Evolutionary conservation across 1,139 yeast genomes (phyloP).

Genomic region (Kodamaea alishanica): DNA sequence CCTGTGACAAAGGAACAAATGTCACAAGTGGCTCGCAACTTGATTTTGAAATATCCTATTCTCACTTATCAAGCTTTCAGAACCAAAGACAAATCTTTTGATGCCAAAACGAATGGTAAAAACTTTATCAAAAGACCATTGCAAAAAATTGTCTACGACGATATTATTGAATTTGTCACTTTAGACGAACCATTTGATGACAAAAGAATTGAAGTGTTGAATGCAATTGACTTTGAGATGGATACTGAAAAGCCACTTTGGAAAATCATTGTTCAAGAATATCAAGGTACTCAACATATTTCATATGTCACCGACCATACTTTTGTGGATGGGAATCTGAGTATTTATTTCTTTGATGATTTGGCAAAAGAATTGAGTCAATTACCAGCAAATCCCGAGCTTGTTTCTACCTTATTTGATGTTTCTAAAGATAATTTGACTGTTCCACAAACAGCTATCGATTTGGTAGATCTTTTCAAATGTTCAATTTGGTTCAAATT

Average conservation of each 20-base stretch:
- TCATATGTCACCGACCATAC: constrained; percentile 32
- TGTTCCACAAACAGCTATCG: too few relatives aligned
- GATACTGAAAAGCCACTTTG: constrained; percentile 26
- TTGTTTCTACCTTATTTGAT: too few relatives aligned
- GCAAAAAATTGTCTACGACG: constrained; percentile 19
- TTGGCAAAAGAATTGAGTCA: constrained; percentile 19
- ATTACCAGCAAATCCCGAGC: too few relatives aligned
- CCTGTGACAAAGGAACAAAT: constrained; percentile 16
- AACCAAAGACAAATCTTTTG: constrained; percentile 8
- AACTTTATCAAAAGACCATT: constrained; percentile 21
- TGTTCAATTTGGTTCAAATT: too few relatives aligned
- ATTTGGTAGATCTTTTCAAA: too few relatives aligned
- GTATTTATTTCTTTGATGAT: constrained; percentile 29
- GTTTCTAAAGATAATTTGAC: too few relatives aligned
- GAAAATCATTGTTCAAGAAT: constrained; percentile 22
- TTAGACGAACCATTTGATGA: constrained; percentile 16
- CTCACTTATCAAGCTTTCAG: constrained; percentile 20
- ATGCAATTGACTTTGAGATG: constrained; percentile 15
- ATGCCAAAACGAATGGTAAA: constrained; percentile 11
- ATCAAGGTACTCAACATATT: constrained; percentile 16
- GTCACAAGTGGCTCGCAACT: constrained; percentile 23
- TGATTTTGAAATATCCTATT: constrained; percentile 21
- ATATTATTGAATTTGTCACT: constrained; percentile 19
- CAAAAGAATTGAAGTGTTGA: constrained; percentile 15
- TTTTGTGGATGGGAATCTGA: constrained; percentile 36